Conservation (phyloP, 1,284 basidiomycete genomes). For the Puccinia novopanici region DNA sequence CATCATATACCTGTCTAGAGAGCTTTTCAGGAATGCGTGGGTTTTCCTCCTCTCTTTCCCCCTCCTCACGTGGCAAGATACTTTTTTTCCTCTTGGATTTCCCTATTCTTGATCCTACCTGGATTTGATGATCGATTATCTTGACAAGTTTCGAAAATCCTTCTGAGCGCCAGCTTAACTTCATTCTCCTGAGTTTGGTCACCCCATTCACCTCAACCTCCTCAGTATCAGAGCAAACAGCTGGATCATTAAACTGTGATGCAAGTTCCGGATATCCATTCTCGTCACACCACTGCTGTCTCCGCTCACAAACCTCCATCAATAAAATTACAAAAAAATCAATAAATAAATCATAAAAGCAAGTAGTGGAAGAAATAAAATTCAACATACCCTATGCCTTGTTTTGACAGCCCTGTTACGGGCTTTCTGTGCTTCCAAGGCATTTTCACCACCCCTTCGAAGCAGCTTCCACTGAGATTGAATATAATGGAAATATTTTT, state of each 20-base stretch:
- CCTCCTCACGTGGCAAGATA: neutral
- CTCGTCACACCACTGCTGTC: conserved; percentile 35
- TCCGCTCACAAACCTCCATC: conserved; percentile 8
- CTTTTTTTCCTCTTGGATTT: conserved; percentile 8
- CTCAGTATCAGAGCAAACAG: conserved; percentile 28
- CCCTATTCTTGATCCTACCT: conserved; percentile 6
- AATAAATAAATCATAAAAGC: neutral
- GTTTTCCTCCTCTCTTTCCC: neutral
- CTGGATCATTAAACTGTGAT: conserved; percentile 18
- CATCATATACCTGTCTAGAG: conserved; percentile 19
- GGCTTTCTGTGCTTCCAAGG: conserved; percentile 3
- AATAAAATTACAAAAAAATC: neutral
- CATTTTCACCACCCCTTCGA: neutral
- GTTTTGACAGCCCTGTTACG: neutral
- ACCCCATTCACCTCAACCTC: neutral
- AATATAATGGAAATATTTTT: conserved; percentile 9
- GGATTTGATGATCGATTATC: conserved; percentile 9
- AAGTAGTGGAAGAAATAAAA: neutral
- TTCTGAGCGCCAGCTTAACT: conserved; percentile 8
- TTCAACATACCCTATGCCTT: neutral
- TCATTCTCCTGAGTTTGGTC: conserved; percentile 4
- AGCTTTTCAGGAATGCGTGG: conserved; percentile 16
- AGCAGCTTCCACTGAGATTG: conserved; percentile 21
- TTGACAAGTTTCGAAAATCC: conserved; percentile 4
- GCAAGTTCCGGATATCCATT: conserved; percentile 21